Conservation (phyloP, 768 basidiomycete species). For the Chalciporus pseudorubinellus region DNA sequence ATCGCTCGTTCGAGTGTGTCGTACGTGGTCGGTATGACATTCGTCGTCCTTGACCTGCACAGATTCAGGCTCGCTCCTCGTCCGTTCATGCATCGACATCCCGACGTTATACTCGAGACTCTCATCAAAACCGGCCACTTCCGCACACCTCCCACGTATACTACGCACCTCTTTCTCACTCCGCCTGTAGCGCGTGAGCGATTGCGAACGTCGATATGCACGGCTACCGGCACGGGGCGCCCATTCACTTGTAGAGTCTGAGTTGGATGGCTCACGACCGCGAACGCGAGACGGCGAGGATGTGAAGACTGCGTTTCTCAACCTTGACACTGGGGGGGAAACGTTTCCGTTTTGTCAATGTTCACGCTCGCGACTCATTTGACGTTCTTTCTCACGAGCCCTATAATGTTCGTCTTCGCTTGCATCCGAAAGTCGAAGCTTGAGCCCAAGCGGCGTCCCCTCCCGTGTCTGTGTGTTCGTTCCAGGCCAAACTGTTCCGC, state of each 20-base stretch:
- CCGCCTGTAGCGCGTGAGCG: neutral
- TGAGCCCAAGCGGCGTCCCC: constrained; percentile 17
- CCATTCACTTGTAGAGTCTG: too few species aligned
- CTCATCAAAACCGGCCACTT: too few species aligned
- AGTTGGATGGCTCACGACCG: too few species aligned
- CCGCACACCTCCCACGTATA: neutral
- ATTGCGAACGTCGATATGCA: neutral
- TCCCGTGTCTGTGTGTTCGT: neutral
- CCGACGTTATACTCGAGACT: neutral
- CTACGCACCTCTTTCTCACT: neutral
- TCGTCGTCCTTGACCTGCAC: neutral
- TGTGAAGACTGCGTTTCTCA: neutral
- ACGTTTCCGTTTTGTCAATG: neutral
- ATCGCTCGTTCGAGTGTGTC: neutral
- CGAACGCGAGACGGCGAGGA: too few species aligned
- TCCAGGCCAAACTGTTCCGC: neutral
- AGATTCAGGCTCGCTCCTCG: neutral
- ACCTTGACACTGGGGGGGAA: neutral
- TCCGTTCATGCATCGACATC: neutral
- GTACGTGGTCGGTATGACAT: too few species aligned
- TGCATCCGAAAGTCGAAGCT: constrained; percentile 23
- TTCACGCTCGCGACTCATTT: constrained; percentile 3
- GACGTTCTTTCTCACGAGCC: constrained; percentile 20
- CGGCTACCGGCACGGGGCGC: too few species aligned
- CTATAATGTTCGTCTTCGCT: constrained; percentile 23